Evolutionary conservation across 2,329 filamentous ascomycete genomes (phyloP), one percentile per base, ranked within the genome.

Genomic region (Penicillium hordei): DNA sequence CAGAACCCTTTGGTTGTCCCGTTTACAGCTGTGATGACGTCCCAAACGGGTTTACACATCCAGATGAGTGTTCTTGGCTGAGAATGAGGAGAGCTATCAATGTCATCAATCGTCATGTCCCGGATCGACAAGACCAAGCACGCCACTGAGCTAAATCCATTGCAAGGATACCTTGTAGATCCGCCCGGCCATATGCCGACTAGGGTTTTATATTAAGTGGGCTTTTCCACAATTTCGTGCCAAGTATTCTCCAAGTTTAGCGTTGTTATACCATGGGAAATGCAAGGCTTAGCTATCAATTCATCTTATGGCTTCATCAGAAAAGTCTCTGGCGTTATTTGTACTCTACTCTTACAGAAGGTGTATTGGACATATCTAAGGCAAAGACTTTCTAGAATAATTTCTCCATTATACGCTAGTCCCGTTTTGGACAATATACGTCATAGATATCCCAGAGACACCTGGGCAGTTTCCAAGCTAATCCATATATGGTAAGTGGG

Each of bases 41-140:
- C 13, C 46, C 13, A 54, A 52, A 52, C 50, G 55, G n/a, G 21
- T 13, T 48, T 43, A 31, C 25, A 7, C 51, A 36, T 21, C n/a
- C 31, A 42, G 29, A 27, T 34, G 33, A 25, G 4, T 29, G 9
- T 43, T 31, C 49, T 50, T 57, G 34, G 54, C 46, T 31, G 19
- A 29, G 34, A 34, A 50, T 17, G 25, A 45, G 42, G 7, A 17
- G 36, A 56, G 31, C 57, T 53, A 38, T 48, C 33, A 39, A 52
- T 62, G 65, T 64, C 60, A 61, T 64, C 36, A 19, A 44, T 52
- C 57, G 60, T 65, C 64, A 62, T 64, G 42, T 56, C 39, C 48
- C 51, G 34, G 52, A 57, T 52, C 45, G 43, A n/a, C 46, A 49
- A 34, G 17, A 38, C 33, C 29, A 42, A 52, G 15, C 39, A 42